These are phyloP conservation scores for Paraconiothyrium brasiliense DNA, from an alignment of 2,329 filamentous ascomycete genomes.

Conservation along the genomic window DNA sequence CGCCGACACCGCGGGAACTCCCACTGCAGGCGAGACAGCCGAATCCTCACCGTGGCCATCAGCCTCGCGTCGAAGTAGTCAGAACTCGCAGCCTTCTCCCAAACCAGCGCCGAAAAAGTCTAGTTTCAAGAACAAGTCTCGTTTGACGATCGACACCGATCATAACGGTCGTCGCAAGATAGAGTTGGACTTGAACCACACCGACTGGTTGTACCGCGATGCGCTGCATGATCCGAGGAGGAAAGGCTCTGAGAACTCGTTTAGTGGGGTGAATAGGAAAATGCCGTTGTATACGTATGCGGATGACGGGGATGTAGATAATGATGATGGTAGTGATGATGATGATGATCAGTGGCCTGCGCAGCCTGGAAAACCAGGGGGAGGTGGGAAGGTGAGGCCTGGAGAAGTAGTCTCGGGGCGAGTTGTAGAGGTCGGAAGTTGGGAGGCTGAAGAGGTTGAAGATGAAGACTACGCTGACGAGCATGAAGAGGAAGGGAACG, in stretches of 20 bases:
- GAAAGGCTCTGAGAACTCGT: neutral
- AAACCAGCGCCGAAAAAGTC: neutral
- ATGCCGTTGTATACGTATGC: neutral
- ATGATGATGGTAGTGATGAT: neutral
- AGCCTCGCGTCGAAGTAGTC: neutral
- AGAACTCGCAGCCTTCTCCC: neutral
- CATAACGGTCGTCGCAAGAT: neutral
- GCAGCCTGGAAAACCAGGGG: neutral
- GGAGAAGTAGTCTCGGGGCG: neutral
- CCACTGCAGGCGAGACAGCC: neutral
- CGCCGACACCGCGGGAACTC: constrained; percentile 8
- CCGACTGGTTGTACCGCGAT: neutral
- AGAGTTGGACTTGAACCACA: no score
- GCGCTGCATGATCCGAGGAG: neutral
- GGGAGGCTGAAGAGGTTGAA: neutral
- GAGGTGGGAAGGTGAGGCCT: neutral
- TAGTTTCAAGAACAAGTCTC: neutral
- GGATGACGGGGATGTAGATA: neutral
- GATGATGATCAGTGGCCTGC: neutral
- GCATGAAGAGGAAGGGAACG: neutral
- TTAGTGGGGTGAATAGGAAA: neutral
- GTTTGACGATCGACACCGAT: neutral
- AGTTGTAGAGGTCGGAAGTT: neutral
- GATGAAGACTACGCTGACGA: neutral
- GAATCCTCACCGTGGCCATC: neutral